phyloP scores from a whole-genome alignment of 352 stramenopile genomes.

The Globisporangium solare region DNA sequence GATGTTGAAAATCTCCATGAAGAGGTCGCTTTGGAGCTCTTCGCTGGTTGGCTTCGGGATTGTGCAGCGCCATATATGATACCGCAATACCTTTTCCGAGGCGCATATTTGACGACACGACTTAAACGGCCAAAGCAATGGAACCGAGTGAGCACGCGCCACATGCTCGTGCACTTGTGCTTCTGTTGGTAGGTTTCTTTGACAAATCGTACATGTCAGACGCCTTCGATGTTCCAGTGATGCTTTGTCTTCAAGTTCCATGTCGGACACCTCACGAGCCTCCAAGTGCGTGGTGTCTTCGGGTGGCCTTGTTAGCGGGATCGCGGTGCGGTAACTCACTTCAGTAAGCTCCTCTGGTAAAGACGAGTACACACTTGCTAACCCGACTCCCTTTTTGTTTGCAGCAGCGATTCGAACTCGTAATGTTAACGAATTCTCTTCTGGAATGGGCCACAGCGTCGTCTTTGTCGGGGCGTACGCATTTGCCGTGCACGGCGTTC shows the following conservation, averaged over 20 bases:
- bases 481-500: not conserved
- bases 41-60: constrained; percentile 47
- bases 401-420: constrained; percentile 51
- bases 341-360: constrained; percentile 47
- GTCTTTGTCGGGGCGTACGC: constrained; percentile 31
- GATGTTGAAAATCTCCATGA: constrained; percentile 71
- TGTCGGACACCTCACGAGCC: constrained; percentile 24
- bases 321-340: constrained; percentile 51
- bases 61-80: constrained; percentile 71
- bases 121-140: constrained; percentile 70
- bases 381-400: constrained; percentile 53
- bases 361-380: constrained; percentile 50
- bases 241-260: constrained; percentile 37
- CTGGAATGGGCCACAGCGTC: constrained; percentile 62
- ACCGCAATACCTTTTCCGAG: constrained; percentile 59
- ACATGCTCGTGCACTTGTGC: constrained; percentile 54
- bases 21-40: constrained; percentile 52
- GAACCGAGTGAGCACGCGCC: constrained; percentile 45
- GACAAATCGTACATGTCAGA: constrained; percentile 61
- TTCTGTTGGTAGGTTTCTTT: constrained; percentile 8
- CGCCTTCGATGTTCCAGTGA: constrained; percentile 17
- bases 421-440: constrained; percentile 35
- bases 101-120: constrained; percentile 65
- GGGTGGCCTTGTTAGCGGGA: constrained; percentile 29
- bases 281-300: constrained; percentile 44